Conservation (phyloP, 768 basidiomycete genomes). For the Termitomyces sp. region DNA sequence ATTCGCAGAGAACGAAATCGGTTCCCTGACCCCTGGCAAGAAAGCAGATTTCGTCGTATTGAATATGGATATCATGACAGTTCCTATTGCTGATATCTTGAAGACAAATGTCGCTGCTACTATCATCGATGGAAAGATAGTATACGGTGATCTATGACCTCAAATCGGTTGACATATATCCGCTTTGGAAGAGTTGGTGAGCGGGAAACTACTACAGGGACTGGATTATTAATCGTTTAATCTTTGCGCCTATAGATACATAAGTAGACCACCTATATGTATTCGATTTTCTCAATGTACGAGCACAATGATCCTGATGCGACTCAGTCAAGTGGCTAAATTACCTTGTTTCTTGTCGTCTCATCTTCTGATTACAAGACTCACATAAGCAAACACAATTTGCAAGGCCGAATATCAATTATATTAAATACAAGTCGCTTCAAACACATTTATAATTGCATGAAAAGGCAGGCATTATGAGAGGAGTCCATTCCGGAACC, state of each 20-base stretch:
- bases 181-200: not conserved
- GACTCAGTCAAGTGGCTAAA: too few species aligned
- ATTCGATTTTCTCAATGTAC: too few species aligned
- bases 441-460: not conserved
- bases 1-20: constrained; percentile 67
- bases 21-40: constrained; percentile 74
- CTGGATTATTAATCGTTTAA: too few species aligned
- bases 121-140: constrained; percentile 68
- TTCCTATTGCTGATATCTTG: constrained; percentile 59
- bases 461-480: not conserved
- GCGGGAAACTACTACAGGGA: too few species aligned
- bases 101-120: constrained; percentile 66
- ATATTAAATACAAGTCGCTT: not conserved
- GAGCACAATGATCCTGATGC: too few species aligned
- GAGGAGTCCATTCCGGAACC: too few species aligned
- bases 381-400: too few species aligned
- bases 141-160: constrained; percentile 43
- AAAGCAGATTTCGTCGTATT: constrained; percentile 87
- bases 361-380: too few species aligned
- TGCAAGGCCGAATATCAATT: not conserved
- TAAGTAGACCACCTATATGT: too few species aligned
- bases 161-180: not conserved
- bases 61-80: constrained; percentile 74
- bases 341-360: too few species aligned
- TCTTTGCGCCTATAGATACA: too few species aligned